phyloP scores from a whole-genome alignment of 2,329 filamentous ascomycete genomes.

The Xylaria multiplex region DNA sequence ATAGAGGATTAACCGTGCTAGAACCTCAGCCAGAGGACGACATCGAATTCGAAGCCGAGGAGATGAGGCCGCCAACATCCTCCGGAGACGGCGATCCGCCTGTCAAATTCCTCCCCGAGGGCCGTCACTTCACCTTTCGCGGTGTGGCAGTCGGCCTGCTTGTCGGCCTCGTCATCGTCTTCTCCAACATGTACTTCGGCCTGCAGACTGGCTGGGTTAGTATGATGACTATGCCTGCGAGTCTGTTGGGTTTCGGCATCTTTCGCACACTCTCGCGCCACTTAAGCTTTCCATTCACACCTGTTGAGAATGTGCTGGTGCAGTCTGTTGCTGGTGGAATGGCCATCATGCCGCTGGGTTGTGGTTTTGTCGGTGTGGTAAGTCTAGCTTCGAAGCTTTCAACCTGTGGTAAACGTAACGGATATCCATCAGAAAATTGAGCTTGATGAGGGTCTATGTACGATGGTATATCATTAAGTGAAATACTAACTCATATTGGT shows the following conservation, averaged over 20 bases:
- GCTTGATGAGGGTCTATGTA: not conserved
- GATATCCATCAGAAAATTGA: not conserved
- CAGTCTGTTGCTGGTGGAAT: constrained; percentile 96
- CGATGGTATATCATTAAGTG: not conserved
- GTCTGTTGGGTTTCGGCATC: constrained; percentile 91
- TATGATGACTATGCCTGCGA: constrained; percentile 97
- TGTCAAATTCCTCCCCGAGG: constrained; percentile 50
- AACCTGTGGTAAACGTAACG: not conserved
- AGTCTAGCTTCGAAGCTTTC: constrained; percentile 42
- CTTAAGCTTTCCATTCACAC: constrained; percentile 83
- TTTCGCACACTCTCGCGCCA: constrained; percentile 82
- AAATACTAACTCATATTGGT: constrained; percentile 20
- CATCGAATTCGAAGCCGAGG: constrained; percentile 14
- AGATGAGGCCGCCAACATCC: constrained; percentile 18
- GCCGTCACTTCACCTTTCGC: constrained; percentile 83
- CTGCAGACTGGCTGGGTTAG: constrained; percentile 80
- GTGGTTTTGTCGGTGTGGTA: constrained; percentile 90
- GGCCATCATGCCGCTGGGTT: constrained; percentile 95
- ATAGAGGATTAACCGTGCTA: constrained; percentile 40
- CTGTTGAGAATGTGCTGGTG: constrained; percentile 95
- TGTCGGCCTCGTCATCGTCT: constrained; percentile 91
- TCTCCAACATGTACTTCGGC: constrained; percentile 99
- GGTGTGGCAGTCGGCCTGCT: constrained; percentile 81
- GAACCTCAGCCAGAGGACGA: constrained; percentile 28
- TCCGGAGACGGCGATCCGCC: constrained; percentile 28